phyloP scores from a whole-genome alignment of 2,329 filamentous ascomycete genomes.

The Ilyonectria mors-panacis region DNA sequence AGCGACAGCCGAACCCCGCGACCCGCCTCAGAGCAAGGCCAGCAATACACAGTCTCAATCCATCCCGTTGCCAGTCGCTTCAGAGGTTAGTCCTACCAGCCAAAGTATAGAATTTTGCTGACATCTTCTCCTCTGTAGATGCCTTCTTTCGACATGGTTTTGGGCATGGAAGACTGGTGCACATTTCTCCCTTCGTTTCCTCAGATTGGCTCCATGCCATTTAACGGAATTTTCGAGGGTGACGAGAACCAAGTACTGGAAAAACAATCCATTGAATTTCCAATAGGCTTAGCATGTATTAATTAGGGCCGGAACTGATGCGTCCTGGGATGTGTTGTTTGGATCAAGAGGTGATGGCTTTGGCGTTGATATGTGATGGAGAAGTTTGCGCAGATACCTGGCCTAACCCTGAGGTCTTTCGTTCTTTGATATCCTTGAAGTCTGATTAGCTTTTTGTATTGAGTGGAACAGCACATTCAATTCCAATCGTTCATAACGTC shows the following conservation, averaged over 20 bases:
- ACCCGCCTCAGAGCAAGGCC: background rate
- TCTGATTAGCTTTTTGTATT: too few species aligned
- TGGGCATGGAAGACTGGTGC: slow-evolving; percentile 21
- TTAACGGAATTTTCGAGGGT: slow-evolving; percentile 4
- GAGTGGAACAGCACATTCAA: too few species aligned
- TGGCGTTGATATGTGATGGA: too few species aligned
- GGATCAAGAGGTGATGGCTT: background rate
- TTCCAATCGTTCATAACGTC: too few species aligned
- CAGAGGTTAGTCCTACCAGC: slow-evolving; percentile 1
- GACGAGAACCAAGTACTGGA: background rate
- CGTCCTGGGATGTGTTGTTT: background rate
- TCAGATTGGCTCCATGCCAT: slow-evolving; percentile 7
- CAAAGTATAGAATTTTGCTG: background rate
- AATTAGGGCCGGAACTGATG: background rate
- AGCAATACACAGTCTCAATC: background rate
- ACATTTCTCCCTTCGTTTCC: slow-evolving; percentile 18
- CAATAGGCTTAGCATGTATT: background rate
- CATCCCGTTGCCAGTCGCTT: background rate
- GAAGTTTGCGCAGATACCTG: too few species aligned
- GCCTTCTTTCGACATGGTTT: slow-evolving; percentile 2
- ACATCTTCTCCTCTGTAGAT: background rate
- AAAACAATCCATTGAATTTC: background rate
- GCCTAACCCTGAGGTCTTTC: too few species aligned
- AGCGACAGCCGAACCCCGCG: background rate
- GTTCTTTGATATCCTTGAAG: too few species aligned